Conservation (phyloP, 129 eudicot genomes). For the Flaveria bidentis region DNA sequence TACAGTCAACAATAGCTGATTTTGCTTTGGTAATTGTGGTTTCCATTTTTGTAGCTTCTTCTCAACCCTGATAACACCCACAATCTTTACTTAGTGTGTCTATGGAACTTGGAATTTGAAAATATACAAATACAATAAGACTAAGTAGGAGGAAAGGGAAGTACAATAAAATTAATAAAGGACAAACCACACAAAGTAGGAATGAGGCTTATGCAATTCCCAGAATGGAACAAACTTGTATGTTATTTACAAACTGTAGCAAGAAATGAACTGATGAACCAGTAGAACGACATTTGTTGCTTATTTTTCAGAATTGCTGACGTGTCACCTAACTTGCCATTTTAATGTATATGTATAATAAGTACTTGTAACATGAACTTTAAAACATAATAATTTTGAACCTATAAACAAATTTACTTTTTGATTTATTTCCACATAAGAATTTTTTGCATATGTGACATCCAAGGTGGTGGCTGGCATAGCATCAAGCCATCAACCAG, state of each 20-base stretch:
- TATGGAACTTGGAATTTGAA: not conserved
- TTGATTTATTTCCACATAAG: not conserved
- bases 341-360: not conserved
- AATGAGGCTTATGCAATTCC: not conserved
- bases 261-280: not conserved
- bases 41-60: conserved; percentile 75
- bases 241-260: not conserved
- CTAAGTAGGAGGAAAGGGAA: not conserved
- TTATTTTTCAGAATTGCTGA: not conserved
- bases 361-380: not conserved
- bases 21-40: conserved; percentile 68
- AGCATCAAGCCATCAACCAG: not conserved
- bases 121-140: not conserved
- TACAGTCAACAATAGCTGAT: conserved; percentile 66
- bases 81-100: not conserved
- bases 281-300: not conserved
- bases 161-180: not conserved
- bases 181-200: not conserved
- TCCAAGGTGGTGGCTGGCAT: not conserved
- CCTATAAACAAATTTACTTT: not conserved
- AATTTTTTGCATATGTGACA: not conserved
- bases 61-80: conserved; percentile 51
- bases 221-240: not conserved
- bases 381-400: not conserved
- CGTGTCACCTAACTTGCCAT: not conserved